Percentiles rank a stretch among this genome's conserved stretches.
These are phyloP conservation scores for Picea engelmannii DNA, from an alignment of 83 land plant species.

Conservation along the genomic window DNA sequence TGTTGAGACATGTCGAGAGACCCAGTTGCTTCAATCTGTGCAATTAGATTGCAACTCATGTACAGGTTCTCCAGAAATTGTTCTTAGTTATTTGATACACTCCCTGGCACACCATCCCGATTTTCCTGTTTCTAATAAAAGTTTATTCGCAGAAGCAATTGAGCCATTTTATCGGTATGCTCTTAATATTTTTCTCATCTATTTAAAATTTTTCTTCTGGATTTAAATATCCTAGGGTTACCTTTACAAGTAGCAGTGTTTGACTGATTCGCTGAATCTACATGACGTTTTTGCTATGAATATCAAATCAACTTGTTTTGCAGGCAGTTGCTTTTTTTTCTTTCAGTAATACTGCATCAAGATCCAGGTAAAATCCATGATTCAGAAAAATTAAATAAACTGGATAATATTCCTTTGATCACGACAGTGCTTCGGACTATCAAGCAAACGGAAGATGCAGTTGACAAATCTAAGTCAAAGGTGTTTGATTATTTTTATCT, in stretches of 20 bases:
- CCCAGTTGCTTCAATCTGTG: constrained; percentile 33
- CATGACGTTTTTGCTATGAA: background rate
- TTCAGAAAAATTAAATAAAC: constrained; percentile 8
- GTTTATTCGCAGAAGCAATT: constrained; percentile 42
- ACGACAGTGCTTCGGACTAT: constrained; percentile 46
- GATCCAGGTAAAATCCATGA: constrained; percentile 36
- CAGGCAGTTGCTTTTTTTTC: constrained; percentile 59
- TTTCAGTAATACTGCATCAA: constrained; percentile 44
- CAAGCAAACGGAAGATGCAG: constrained; percentile 41
- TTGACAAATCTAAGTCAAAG: constrained; percentile 48
- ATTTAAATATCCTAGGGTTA: background rate
- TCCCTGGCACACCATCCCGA: constrained; percentile 62
- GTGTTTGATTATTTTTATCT: constrained; percentile 16
- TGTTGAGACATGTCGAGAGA: constrained; percentile 48
- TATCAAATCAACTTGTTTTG: background rate
- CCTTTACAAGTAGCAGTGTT: background rate
- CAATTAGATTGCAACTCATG: constrained; percentile 31
- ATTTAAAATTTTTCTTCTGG: no score
- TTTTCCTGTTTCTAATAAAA: constrained; percentile 40
- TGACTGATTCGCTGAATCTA: background rate
- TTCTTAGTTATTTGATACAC: constrained; percentile 59
- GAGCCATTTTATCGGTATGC: constrained; percentile 55
- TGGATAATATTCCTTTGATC: constrained; percentile 31
- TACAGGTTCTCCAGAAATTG: constrained; percentile 40
- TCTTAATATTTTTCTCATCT: background rate